phyloP scores from a whole-genome alignment of 164 flowering plant species.

The Vitis vinifera region DNA sequence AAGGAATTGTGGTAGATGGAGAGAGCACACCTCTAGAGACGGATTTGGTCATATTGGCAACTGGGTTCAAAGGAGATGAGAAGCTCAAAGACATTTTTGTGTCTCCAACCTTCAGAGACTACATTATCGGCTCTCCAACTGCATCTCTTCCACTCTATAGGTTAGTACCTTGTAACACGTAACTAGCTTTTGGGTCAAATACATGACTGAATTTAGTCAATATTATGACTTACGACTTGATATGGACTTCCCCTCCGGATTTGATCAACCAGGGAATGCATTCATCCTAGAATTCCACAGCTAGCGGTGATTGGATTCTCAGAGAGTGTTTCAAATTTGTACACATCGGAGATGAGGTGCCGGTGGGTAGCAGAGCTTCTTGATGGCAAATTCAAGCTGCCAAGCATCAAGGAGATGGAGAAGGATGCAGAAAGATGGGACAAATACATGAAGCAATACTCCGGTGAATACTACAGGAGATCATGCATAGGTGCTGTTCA shows the following conservation, averaged over 20 bases:
- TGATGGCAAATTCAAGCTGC: conserved; percentile 42
- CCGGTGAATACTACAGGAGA: no score
- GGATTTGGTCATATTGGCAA: conserved; percentile 64
- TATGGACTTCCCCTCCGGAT: neutral
- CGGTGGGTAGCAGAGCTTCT: conserved; percentile 56
- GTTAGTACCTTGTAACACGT: conserved; percentile 17
- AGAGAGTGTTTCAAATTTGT: conserved; percentile 50
- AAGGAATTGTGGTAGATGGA: conserved; percentile 48
- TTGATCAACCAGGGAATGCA: conserved; percentile 35
- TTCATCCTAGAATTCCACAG: conserved; percentile 65
- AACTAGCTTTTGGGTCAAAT: no score
- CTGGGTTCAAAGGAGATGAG: conserved; percentile 53
- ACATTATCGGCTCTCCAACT: conserved; percentile 31
- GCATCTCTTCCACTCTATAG: conserved; percentile 52
- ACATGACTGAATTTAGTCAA: no score
- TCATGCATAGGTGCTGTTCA: no score
- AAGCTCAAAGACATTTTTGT: conserved; percentile 54
- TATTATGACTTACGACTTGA: no score
- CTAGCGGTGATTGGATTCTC: conserved; percentile 61
- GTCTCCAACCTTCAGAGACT: conserved; percentile 37
- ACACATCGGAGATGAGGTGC: conserved; percentile 61
- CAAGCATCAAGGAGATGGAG: conserved; percentile 57
- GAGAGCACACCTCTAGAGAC: conserved; percentile 32
- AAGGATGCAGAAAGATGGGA: conserved; percentile 47
- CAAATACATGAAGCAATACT: conserved; percentile 17